Evolutionary conservation across 2,329 filamentous ascomycete species (phyloP).

Genomic region (Penicillium sp.): DNA sequence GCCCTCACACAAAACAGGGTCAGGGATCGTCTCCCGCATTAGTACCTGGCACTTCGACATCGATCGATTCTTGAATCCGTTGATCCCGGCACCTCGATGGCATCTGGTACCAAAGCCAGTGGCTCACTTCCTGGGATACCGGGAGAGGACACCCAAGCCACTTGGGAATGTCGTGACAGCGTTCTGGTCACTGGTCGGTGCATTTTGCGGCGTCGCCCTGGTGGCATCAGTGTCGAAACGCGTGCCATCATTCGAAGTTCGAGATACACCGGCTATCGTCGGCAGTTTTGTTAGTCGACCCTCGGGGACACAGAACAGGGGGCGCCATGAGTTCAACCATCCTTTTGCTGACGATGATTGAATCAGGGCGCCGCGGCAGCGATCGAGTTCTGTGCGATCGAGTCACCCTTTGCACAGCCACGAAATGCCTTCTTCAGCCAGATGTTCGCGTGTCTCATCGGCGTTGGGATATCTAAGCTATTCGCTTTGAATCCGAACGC

Average conservation of each 20-base stretch:
- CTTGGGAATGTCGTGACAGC: slow-evolving; percentile 60
- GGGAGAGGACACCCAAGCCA: slow-evolving; percentile 38
- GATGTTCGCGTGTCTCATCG: slow-evolving; percentile 59
- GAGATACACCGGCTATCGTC: slow-evolving; percentile 60
- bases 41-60: slow-evolving; percentile 63
- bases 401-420: slow-evolving; percentile 70
- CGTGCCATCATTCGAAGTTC: slow-evolving; percentile 53
- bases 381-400: slow-evolving; percentile 69
- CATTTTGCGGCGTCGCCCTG: slow-evolving; percentile 59
- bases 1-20: slow-evolving; percentile 1
- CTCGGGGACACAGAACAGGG: too few relatives aligned
- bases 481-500: slow-evolving; percentile 54
- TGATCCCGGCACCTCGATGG: slow-evolving; percentile 65
- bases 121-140: slow-evolving; percentile 66
- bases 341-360: slow-evolving; percentile 2
- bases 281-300: slow-evolving; percentile 64
- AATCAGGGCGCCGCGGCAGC: slow-evolving; percentile 68
- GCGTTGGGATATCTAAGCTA: slow-evolving; percentile 62
- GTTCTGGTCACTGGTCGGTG: slow-evolving; percentile 64
- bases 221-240: slow-evolving; percentile 58
- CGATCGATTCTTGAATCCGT: slow-evolving; percentile 70
- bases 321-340: neutral
- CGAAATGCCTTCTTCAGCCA: slow-evolving; percentile 69
- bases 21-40: slow-evolving; percentile 20
- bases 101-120: slow-evolving; percentile 62